Percentiles rank a stretch among this genome's conserved stretches.
phyloP scores from a whole-genome alignment of 2,329 filamentous ascomycete genomes.

The Alternaria novae-zelandiae region DNA sequence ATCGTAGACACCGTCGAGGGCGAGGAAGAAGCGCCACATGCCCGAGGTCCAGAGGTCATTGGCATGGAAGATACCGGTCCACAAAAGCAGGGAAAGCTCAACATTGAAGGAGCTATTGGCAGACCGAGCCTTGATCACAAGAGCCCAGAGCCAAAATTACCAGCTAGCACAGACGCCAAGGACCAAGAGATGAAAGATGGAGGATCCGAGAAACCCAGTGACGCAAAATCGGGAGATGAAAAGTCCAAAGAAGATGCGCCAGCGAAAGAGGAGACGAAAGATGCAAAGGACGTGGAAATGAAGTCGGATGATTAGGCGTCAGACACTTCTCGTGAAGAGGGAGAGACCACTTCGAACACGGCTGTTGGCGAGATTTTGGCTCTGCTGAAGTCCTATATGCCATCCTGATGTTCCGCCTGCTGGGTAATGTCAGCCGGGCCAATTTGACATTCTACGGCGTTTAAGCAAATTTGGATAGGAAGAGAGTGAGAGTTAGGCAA shows the following conservation, averaged over 20 bases:
- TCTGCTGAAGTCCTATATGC: background rate
- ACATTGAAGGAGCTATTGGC: conserved; percentile 48
- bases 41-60: conserved; percentile 81
- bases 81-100: conserved; percentile 64
- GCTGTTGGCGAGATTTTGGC: background rate
- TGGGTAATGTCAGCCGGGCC: background rate
- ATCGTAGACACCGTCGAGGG: conserved; percentile 47
- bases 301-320: conserved; percentile 16
- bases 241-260: background rate
- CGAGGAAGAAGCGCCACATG: conserved; percentile 72
- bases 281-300: conserved; percentile 14
- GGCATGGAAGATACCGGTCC: conserved; percentile 87
- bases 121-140: conserved; percentile 41
- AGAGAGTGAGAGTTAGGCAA: background rate
- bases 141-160: conserved; percentile 28
- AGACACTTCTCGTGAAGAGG: background rate
- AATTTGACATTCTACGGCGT: background rate
- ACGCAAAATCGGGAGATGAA: background rate
- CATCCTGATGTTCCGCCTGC: background rate
- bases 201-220: background rate
- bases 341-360: background rate
- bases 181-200: conserved; percentile 32
- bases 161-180: conserved; percentile 11
- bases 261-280: background rate
- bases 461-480: background rate